Conservation (phyloP, 345 rosid genomes). For the Salix viminalis region DNA sequence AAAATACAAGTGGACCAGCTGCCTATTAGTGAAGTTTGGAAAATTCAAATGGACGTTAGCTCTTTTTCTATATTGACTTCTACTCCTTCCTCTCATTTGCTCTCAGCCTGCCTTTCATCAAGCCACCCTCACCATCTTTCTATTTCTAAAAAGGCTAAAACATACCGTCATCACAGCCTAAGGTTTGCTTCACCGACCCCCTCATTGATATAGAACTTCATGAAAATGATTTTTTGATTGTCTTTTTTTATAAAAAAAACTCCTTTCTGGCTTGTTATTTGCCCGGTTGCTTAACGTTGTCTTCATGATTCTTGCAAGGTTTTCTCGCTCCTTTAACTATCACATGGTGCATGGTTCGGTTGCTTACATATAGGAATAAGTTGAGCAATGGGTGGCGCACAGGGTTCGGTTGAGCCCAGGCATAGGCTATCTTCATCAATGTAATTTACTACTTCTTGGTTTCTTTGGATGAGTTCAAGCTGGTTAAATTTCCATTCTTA, state of each 20-base stretch:
- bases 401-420: conserved; percentile 32
- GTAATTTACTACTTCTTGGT: conserved; percentile 24
- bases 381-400: conserved; percentile 35
- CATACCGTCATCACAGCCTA: not conserved
- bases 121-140: not conserved
- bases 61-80: conserved; percentile 23
- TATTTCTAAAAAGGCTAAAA: not conserved
- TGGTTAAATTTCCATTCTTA: not conserved
- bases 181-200: not conserved
- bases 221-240: not conserved
- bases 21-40: conserved; percentile 11
- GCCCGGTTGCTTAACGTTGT: not conserved
- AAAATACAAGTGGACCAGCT: not conserved
- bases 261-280: not conserved
- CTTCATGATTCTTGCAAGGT: not conserved
- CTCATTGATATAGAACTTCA: not conserved
- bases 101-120: conserved; percentile 1
- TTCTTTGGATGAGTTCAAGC: not conserved
- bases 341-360: conserved; percentile 6
- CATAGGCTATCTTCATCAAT: conserved; percentile 40
- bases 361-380: conserved; percentile 18
- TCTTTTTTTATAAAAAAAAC: not conserved
- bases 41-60: conserved; percentile 49
- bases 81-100: conserved; percentile 4
- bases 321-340: not conserved